Conservation (phyloP, 2,329 filamentous ascomycete genomes). For the Plenodomus biglobosus region DNA sequence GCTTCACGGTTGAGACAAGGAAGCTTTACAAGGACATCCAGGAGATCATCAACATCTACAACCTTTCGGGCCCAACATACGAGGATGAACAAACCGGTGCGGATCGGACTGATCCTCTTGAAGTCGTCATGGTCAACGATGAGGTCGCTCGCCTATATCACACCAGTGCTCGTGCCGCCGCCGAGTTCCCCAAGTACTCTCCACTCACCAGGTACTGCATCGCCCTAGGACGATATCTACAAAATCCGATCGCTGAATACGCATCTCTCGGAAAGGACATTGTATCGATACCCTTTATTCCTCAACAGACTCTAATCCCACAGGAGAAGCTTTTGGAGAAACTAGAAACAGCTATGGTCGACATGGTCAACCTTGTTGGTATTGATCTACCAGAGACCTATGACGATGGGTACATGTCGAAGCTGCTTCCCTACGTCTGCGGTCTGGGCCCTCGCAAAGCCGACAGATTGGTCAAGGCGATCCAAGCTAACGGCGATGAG, state of each 20-base stretch:
- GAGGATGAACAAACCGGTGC: slow-evolving; percentile 72
- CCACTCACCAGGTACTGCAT: slow-evolving; percentile 86
- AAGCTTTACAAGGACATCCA: slow-evolving; percentile 80
- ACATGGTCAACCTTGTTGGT: slow-evolving; percentile 96
- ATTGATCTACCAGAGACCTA: slow-evolving; percentile 94
- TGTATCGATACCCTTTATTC: slow-evolving; percentile 81
- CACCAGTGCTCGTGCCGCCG: slow-evolving; percentile 75
- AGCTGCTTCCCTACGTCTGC: slow-evolving; percentile 85
- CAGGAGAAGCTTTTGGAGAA: slow-evolving; percentile 84
- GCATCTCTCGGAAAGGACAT: slow-evolving; percentile 89
- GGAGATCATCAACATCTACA: slow-evolving; percentile 73
- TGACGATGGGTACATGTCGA: slow-evolving; percentile 76
- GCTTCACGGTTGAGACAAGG: slow-evolving; percentile 83
- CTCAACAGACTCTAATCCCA: slow-evolving; percentile 84
- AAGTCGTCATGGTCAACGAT: slow-evolving; percentile 91
- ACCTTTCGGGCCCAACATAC: slow-evolving; percentile 77
- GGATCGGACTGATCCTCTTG: slow-evolving; percentile 75
- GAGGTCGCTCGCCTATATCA: slow-evolving; percentile 97
- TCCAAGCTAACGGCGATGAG: slow-evolving; percentile 85
- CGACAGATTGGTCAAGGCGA: slow-evolving; percentile 79
- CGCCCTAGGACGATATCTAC: slow-evolving; percentile 84
- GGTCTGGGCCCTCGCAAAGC: slow-evolving; percentile 93
- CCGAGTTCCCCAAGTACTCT: slow-evolving; percentile 78
- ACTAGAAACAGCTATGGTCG: slow-evolving; percentile 94
- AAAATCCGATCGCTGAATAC: slow-evolving; percentile 96